These are phyloP conservation scores for Aspergillus intermedius DNA, from an alignment of 2,329 filamentous ascomycete species.

Conservation along the genomic window DNA sequence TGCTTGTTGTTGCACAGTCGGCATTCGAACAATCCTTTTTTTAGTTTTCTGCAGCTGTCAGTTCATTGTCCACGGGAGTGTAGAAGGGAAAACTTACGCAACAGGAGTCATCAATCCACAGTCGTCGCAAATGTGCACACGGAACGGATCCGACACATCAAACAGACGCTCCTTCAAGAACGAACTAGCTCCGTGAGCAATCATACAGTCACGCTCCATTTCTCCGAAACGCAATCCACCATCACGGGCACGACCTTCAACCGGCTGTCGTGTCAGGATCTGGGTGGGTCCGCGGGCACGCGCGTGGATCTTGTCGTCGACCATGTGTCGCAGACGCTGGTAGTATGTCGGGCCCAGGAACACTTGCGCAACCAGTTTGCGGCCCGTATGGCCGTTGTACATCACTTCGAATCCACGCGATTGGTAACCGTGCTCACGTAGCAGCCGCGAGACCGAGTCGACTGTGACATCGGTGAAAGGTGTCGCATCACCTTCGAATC, in stretches of 20 bases:
- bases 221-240: conserved; percentile 99
- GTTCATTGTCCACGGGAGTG: conserved; percentile 1
- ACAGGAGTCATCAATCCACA: conserved; percentile 98
- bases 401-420: conserved; percentile 96
- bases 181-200: conserved; percentile 93
- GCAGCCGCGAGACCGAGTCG: conserved; percentile 78
- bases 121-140: conserved; percentile 97
- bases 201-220: conserved; percentile 99
- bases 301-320: conserved; percentile 99
- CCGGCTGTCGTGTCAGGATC: conserved; percentile 93
- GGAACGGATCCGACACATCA: conserved; percentile 95
- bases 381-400: conserved; percentile 97
- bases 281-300: conserved; percentile 92
- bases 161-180: conserved; percentile 98
- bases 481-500: conserved; percentile 93
- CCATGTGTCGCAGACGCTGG: conserved; percentile 97
- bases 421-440: conserved; percentile 88
- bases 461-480: conserved; percentile 98
- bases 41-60: conserved; percentile 63
- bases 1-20: conserved; percentile 99
- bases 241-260: conserved; percentile 95
- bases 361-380: conserved; percentile 86
- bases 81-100: conserved; percentile 68
- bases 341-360: conserved; percentile 99
- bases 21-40: conserved; percentile 94